Evolutionary conservation across 345 rosid species (phyloP).

Genomic region (Moricandia arvensis): DNA sequence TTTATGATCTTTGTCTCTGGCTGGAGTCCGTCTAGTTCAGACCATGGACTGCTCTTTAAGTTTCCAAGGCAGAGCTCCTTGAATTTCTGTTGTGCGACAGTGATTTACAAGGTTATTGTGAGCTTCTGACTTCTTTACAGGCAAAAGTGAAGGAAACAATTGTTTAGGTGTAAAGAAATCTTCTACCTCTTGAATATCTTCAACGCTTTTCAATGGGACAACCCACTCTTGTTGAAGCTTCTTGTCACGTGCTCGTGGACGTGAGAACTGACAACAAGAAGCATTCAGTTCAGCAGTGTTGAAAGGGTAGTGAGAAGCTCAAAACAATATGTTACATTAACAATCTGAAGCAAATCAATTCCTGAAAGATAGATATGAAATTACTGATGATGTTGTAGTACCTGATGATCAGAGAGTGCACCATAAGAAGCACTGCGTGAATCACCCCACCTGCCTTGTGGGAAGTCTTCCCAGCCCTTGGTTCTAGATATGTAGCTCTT

Average conservation of each 20-base stretch:
- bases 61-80: conserved; percentile 74
- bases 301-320: too few relatives aligned
- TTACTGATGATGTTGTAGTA: conserved; percentile 17
- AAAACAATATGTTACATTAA: too few relatives aligned
- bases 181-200: conserved; percentile 77
- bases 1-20: conserved; percentile 90
- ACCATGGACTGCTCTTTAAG: conserved; percentile 89
- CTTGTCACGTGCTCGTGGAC: too few relatives aligned
- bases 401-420: conserved; percentile 85
- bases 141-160: background rate
- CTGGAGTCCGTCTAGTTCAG: conserved; percentile 87
- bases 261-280: conserved; percentile 21
- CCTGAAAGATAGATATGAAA: background rate
- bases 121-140: too few relatives aligned
- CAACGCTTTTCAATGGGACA: conserved; percentile 45
- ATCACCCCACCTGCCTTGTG: conserved; percentile 93
- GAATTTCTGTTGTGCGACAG: conserved; percentile 51
- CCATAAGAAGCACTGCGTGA: conserved; percentile 85
- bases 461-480: conserved; percentile 85
- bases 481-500: conserved; percentile 95
- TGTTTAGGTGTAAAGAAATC: background rate
- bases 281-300: background rate
- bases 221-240: too few relatives aligned
- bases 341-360: background rate
- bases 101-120: background rate